Percentiles rank a stretch among this genome's conserved stretches.
phyloP scores from a whole-genome alignment of 2,329 filamentous ascomycete genomes.

The Hypoxylon sp. region DNA sequence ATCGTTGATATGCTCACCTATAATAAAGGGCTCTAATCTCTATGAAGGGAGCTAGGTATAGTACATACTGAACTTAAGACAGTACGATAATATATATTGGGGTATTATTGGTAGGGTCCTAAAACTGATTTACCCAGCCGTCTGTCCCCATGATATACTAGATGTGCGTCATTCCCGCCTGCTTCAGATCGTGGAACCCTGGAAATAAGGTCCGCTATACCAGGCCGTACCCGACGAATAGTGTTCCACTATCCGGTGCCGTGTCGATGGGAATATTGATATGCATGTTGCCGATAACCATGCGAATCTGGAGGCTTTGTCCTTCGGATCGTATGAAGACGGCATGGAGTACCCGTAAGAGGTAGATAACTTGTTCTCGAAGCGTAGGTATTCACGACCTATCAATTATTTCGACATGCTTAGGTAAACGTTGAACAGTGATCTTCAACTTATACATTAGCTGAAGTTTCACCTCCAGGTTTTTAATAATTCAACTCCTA shows the following conservation, averaged over 20 bases:
- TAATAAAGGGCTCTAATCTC: too few relatives aligned
- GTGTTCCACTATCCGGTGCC: slow-evolving; percentile 6
- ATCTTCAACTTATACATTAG: not conserved
- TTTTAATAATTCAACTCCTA: slow-evolving; percentile 22
- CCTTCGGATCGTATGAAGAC: not conserved
- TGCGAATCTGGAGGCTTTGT: not conserved
- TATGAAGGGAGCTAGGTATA: not conserved
- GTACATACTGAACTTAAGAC: not conserved
- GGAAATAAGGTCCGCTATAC: slow-evolving; percentile 33
- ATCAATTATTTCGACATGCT: slow-evolving; percentile 10
- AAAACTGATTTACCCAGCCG: slow-evolving; percentile 1
- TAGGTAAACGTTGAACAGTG: not conserved
- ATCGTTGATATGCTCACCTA: too few relatives aligned
- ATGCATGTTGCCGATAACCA: slow-evolving; percentile 21
- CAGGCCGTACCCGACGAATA: slow-evolving; percentile 21
- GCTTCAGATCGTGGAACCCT: slow-evolving; percentile 7
- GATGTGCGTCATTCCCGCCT: slow-evolving; percentile 23
- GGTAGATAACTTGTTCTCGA: not conserved
- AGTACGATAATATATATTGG: not conserved
- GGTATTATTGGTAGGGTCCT: not conserved
- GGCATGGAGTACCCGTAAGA: not conserved
- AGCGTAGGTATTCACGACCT: too few relatives aligned
- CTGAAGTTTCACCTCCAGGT: slow-evolving; percentile 6
- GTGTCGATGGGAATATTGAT: not conserved
- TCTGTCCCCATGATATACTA: slow-evolving; percentile 19